Evolutionary conservation across 1,284 basidiomycete genomes (phyloP).

Genomic region (Agaricales sp.): DNA sequence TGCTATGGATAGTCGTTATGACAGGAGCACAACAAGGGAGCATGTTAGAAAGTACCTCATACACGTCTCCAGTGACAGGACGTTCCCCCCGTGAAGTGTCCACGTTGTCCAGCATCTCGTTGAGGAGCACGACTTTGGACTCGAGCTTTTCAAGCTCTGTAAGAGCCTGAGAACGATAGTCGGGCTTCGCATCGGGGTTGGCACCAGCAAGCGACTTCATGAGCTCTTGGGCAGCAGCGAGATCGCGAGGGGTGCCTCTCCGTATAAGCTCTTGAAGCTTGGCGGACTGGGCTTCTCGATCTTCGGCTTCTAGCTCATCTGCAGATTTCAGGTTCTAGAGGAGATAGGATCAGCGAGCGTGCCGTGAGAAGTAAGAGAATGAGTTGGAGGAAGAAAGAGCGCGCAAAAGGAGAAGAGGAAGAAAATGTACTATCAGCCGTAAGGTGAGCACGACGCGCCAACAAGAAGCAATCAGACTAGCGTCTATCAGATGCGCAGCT

Average conservation of each 20-base stretch:
- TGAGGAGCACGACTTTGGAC: constrained; percentile 86
- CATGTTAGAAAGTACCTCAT: constrained; percentile 54
- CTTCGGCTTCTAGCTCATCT: constrained; percentile 94
- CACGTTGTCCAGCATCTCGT: constrained; percentile 95
- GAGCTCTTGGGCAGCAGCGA: constrained; percentile 93
- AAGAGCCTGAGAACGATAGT: constrained; percentile 85
- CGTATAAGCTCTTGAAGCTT: constrained; percentile 98
- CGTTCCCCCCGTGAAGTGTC: constrained; percentile 59
- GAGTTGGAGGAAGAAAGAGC: constrained; percentile 1
- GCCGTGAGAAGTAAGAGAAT: background rate
- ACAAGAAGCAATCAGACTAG: too few relatives aligned
- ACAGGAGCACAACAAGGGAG: constrained; percentile 1
- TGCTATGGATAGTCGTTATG: constrained; percentile 41
- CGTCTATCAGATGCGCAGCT: too few relatives aligned
- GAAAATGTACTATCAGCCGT: background rate
- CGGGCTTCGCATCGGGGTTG: constrained; percentile 88
- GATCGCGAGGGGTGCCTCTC: constrained; percentile 89
- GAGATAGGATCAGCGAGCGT: background rate
- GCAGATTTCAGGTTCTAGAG: constrained; percentile 83
- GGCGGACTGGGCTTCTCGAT: constrained; percentile 89
- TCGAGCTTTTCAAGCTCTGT: constrained; percentile 93
- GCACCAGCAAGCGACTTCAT: constrained; percentile 97
- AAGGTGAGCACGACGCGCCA: too few relatives aligned
- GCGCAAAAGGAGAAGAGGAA: background rate
- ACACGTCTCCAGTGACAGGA: constrained; percentile 85